Percentiles rank a stretch among this genome's conserved stretches.
Evolutionary conservation across 108 stramenopile genomes (phyloP).

Genomic region (Aureococcus anophagefferens): DNA sequence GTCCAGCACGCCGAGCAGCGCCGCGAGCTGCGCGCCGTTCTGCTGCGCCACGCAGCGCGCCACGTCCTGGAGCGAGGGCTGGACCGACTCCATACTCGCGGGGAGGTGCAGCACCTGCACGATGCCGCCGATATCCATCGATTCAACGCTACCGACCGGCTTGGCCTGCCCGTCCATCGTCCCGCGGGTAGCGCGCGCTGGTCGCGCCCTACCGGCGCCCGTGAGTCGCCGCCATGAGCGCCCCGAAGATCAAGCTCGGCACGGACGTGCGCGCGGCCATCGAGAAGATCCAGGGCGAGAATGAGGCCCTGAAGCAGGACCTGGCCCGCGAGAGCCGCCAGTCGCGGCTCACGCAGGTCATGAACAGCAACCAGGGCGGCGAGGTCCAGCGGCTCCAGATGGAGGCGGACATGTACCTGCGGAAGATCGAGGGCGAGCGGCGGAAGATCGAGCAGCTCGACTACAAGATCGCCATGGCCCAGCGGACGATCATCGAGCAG

Average conservation of each 20-base stretch:
- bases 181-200: too few relatives aligned
- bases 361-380: slow-evolving; percentile 2
- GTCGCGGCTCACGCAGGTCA: slow-evolving; percentile 22
- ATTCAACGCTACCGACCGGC: too few relatives aligned
- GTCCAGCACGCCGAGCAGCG: neutral
- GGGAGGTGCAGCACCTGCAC: too few relatives aligned
- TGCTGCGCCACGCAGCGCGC: neutral
- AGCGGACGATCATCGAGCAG: slow-evolving; percentile 35
- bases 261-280: slow-evolving; percentile 13
- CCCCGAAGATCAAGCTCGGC: neutral
- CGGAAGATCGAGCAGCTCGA: slow-evolving; percentile 39
- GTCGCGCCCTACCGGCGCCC: too few relatives aligned
- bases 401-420: slow-evolving; percentile 40
- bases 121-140: too few relatives aligned
- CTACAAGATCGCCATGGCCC: slow-evolving; percentile 24
- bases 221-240: too few relatives aligned
- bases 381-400: slow-evolving; percentile 38
- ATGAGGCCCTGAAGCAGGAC: slow-evolving; percentile 27
- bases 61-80: too few relatives aligned
- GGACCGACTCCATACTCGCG: too few relatives aligned
- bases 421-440: slow-evolving; percentile 43
- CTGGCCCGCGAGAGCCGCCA: slow-evolving; percentile 34
- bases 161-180: too few relatives aligned
- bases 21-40: neutral
- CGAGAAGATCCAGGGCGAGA: slow-evolving; percentile 20